phyloP scores from a whole-genome alignment of 805 yeast genomes.

The Metschnikowia noctiluminum region DNA sequence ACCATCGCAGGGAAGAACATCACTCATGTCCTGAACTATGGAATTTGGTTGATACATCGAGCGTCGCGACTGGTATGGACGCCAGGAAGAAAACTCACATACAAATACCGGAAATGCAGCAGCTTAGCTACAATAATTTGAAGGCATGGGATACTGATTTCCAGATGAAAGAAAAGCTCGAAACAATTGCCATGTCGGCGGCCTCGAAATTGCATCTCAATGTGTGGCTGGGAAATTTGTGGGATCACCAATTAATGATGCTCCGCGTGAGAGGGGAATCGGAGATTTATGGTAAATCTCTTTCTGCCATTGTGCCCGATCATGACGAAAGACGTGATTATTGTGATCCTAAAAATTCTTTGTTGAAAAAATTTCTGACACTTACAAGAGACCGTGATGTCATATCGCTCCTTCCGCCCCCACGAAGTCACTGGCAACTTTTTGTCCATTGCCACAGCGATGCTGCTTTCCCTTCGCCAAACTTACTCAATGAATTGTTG shows the following conservation, averaged over 20 bases:
- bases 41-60: slow-evolving; percentile 14
- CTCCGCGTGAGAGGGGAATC: slow-evolving; percentile 10
- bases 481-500: slow-evolving; percentile 33
- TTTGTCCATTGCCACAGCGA: slow-evolving; percentile 60
- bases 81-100: slow-evolving; percentile 20
- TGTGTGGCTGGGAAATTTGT: slow-evolving; percentile 81
- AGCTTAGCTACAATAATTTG: slow-evolving; percentile 10
- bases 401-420: slow-evolving; percentile 33
- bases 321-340: slow-evolving; percentile 3
- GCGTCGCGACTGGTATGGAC: slow-evolving; percentile 10
- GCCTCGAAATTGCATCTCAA: slow-evolving; percentile 56
- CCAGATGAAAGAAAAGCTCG: slow-evolving; percentile 71
- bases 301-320: slow-evolving; percentile 4
- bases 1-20: slow-evolving; percentile 5
- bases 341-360: slow-evolving; percentile 17
- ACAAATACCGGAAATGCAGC: slow-evolving; percentile 9
- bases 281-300: slow-evolving; percentile 6
- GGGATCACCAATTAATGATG: slow-evolving; percentile 56
- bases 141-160: slow-evolving; percentile 63
- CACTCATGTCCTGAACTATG: slow-evolving; percentile 6
- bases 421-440: slow-evolving; percentile 52
- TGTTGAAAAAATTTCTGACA: slow-evolving; percentile 3
- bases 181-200: slow-evolving; percentile 77
- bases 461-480: slow-evolving; percentile 48
- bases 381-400: slow-evolving; percentile 7